Conservation (phyloP, 768 basidiomycete species). For the Russula sp. region DNA sequence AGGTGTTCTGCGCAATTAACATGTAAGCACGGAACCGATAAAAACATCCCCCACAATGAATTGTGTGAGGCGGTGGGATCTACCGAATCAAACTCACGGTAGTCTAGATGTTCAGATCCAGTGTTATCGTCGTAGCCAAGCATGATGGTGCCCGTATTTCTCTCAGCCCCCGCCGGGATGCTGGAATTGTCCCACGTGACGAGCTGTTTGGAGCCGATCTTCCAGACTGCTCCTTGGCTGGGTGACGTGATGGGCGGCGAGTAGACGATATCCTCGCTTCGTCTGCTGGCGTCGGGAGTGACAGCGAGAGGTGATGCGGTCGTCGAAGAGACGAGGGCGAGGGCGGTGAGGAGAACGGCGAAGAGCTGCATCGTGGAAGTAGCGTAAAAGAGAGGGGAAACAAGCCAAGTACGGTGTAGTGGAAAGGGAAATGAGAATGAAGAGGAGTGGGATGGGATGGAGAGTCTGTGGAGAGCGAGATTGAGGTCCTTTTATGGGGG, state of each 20-base stretch:
- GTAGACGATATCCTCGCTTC: slow-evolving; percentile 11
- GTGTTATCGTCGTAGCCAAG: slow-evolving; percentile 9
- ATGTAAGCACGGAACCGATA: neutral
- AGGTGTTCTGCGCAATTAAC: neutral
- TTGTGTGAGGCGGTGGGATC: neutral
- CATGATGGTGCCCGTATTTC: slow-evolving; percentile 6
- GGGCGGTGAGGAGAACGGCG: slow-evolving; percentile 8
- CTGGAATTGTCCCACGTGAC: slow-evolving; percentile 16
- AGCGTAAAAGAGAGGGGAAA: neutral
- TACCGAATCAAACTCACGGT: slow-evolving; percentile 1
- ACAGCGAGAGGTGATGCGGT: slow-evolving; percentile 5
- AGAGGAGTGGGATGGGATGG: neutral
- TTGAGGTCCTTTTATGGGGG: slow-evolving; percentile 2
- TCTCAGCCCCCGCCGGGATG: neutral
- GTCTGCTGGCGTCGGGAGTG: neutral
- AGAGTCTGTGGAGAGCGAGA: neutral
- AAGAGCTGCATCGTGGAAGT: slow-evolving; percentile 21
- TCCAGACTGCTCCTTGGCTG: neutral
- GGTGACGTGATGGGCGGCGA: neutral
- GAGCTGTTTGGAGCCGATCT: neutral
- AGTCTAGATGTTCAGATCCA: slow-evolving; percentile 13
- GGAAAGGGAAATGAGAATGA: neutral
- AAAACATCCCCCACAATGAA: neutral
- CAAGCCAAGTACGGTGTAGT: neutral
- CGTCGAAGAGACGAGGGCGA: slow-evolving; percentile 16